These are phyloP conservation scores for Xylariomycetidae sp. DNA, from an alignment of 2,329 filamentous ascomycete species.

Conservation along the genomic window DNA sequence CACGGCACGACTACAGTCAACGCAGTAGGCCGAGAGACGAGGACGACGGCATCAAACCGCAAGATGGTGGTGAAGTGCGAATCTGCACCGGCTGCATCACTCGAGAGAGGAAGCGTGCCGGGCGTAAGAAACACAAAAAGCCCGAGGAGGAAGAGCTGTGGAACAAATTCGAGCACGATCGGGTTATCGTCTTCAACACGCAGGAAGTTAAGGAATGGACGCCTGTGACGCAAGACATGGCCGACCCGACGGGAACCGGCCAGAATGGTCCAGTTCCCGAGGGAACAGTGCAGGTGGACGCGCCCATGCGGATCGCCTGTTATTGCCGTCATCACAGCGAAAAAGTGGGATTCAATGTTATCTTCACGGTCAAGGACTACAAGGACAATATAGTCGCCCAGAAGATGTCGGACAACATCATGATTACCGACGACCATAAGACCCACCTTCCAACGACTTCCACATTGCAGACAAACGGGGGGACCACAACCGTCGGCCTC, in stretches of 20 bases:
- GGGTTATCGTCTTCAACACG: slow-evolving; percentile 89
- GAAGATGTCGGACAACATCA: slow-evolving; percentile 78
- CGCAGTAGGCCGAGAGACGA: slow-evolving; percentile 30
- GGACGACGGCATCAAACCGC: slow-evolving; percentile 63
- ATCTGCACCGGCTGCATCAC: slow-evolving; percentile 91
- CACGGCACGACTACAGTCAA: slow-evolving; percentile 26
- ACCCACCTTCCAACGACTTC: slow-evolving; percentile 47
- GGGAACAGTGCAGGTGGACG: slow-evolving; percentile 71
- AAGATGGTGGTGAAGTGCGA: slow-evolving; percentile 87
- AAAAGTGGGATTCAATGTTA: slow-evolving; percentile 86
- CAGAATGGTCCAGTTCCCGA: slow-evolving; percentile 40
- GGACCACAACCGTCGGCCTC: slow-evolving; percentile 1
- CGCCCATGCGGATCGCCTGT: slow-evolving; percentile 93
- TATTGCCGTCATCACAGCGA: slow-evolving; percentile 95
- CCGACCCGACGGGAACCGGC: slow-evolving; percentile 37
- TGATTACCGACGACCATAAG: slow-evolving; percentile 98
- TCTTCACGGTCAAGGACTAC: slow-evolving; percentile 88
- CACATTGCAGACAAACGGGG: slow-evolving; percentile 2
- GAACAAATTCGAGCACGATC: slow-evolving; percentile 69
- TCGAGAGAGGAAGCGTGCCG: slow-evolving; percentile 83
- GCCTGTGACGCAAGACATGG: slow-evolving; percentile 47
- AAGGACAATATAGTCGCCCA: slow-evolving; percentile 74
- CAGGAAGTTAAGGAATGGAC: slow-evolving; percentile 82
- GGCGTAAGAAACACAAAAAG: slow-evolving; percentile 88
- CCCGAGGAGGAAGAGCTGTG: slow-evolving; percentile 88